phyloP scores from a whole-genome alignment of 768 basidiomycete genomes.

The Mrakia gelida region DNA sequence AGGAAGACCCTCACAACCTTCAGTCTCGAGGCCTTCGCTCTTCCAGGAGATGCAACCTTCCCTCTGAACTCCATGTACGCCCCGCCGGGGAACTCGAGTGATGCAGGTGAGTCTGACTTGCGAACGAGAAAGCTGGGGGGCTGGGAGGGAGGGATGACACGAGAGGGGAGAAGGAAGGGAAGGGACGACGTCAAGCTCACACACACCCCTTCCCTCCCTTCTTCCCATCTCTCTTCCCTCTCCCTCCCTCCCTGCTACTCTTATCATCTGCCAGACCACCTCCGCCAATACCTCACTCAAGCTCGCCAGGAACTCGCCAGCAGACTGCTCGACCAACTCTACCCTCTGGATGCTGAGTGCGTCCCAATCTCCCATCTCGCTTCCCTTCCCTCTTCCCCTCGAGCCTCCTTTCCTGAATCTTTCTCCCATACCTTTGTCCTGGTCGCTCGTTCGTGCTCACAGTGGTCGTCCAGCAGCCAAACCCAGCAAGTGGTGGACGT shows the following conservation, averaged over 20 bases:
- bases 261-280: constrained; percentile 35
- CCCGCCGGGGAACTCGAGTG: constrained; percentile 65
- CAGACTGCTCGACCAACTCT: constrained; percentile 78
- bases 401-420: constrained; percentile 49
- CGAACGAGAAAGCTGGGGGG: neutral
- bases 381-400: constrained; percentile 47
- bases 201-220: neutral
- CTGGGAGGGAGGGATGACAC: neutral
- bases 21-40: constrained; percentile 84
- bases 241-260: neutral
- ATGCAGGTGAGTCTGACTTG: constrained; percentile 60
- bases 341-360: constrained; percentile 51
- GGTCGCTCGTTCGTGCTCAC: constrained; percentile 4
- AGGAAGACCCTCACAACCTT: constrained; percentile 82
- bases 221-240: neutral
- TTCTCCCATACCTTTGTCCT: neutral
- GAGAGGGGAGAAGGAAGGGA: neutral
- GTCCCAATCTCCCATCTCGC: neutral
- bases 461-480: constrained; percentile 52
- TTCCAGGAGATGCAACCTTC: constrained; percentile 95
- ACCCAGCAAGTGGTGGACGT: constrained; percentile 99
- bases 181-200: neutral
- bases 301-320: constrained; percentile 86
- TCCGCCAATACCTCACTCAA: constrained; percentile 86
- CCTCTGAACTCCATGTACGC: constrained; percentile 88